Conservation (phyloP, 225 moss, liverwort and hornwort species). For the Antitrichia curtipendula region DNA sequence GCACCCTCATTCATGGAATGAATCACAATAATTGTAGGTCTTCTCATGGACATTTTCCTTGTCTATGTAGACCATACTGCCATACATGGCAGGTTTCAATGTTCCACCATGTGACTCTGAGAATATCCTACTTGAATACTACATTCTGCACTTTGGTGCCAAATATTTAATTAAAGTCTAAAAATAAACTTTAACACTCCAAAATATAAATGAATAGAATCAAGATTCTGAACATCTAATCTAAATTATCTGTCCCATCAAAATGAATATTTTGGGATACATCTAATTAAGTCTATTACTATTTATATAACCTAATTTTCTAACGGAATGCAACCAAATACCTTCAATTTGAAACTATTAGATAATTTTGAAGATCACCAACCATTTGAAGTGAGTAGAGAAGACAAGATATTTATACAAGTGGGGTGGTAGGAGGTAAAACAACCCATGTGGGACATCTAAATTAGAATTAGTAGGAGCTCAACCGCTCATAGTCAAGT, state of each 20-base stretch:
- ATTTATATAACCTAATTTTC: too few species aligned
- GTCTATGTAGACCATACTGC: not conserved
- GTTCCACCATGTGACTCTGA: not conserved
- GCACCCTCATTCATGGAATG: not conserved
- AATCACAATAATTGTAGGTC: not conserved
- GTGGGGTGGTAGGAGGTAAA: not conserved
- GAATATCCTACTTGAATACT: not conserved
- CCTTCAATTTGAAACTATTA: too few species aligned
- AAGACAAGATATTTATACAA: not conserved
- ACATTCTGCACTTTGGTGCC: rapidly evolving
- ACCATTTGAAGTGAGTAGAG: rapidly evolving
- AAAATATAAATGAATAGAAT: too few species aligned
- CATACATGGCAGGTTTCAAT: not conserved
- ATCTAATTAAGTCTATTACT: too few species aligned
- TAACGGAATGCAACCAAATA: too few species aligned
- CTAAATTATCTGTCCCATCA: too few species aligned
- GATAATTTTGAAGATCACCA: too few species aligned
- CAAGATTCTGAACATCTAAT: too few species aligned
- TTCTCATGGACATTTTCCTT: not conserved
- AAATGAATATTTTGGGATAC: too few species aligned
- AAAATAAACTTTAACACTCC: rapidly evolving
- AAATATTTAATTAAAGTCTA: not conserved
- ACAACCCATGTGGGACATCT: not conserved
- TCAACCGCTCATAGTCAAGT: not conserved
- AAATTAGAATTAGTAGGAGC: too few species aligned